phyloP scores from a whole-genome alignment of 768 basidiomycete genomes.

The Tubosaeta sp. region DNA sequence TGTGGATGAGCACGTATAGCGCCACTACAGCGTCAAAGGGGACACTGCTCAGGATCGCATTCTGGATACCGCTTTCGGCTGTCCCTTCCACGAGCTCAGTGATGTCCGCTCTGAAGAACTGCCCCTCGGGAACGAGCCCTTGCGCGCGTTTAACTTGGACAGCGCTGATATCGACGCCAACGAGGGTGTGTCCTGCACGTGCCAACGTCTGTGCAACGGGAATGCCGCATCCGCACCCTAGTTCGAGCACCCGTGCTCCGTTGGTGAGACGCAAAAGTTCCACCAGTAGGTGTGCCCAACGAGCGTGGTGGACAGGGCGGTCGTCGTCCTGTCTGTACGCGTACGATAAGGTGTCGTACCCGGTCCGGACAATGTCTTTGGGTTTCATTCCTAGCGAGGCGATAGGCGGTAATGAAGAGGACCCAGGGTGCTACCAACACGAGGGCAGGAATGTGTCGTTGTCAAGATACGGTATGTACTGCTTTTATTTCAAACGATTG shows the following conservation, averaged over 20 bases:
- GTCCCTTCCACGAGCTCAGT: neutral
- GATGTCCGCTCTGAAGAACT: slow-evolving; percentile 8
- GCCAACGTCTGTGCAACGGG: neutral
- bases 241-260: slow-evolving; percentile 3
- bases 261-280: neutral
- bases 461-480: neutral
- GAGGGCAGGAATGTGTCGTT: slow-evolving; percentile 7
- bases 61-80: neutral
- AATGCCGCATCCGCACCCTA: slow-evolving; percentile 10
- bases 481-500: neutral
- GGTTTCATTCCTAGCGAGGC: slow-evolving; percentile 5
- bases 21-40: slow-evolving; percentile 2
- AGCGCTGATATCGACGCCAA: slow-evolving; percentile 5
- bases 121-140: slow-evolving; percentile 1
- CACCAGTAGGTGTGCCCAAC: neutral
- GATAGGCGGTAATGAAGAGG: slow-evolving; percentile 22
- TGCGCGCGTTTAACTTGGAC: slow-evolving; percentile 8
- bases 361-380: slow-evolving; percentile 2
- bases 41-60: neutral
- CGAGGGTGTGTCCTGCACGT: slow-evolving; percentile 4
- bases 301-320: neutral
- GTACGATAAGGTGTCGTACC: slow-evolving; percentile 2
- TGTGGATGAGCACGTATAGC: slow-evolving; percentile 5
- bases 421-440: neutral
- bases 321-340: slow-evolving; percentile 2